Evolutionary conservation across 768 basidiomycete species (phyloP).

Genomic region (Leccinum obscurum): DNA sequence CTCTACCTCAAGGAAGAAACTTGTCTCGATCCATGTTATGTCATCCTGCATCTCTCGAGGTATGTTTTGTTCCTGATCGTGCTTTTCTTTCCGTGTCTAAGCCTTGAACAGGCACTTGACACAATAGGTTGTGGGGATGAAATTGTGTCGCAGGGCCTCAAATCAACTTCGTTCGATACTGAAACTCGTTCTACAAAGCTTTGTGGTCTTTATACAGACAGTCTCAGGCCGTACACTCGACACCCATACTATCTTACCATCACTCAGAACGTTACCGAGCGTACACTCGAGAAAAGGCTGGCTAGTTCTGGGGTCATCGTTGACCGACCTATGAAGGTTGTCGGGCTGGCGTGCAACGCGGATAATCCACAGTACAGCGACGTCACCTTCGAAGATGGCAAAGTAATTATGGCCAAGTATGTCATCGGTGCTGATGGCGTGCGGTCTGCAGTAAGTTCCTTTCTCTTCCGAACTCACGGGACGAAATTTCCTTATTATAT

Average conservation of each 20-base stretch:
- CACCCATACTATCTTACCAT: constrained; percentile 45
- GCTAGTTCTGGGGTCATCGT: constrained; percentile 34
- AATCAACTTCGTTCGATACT: constrained; percentile 27
- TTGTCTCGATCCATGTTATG: constrained; percentile 46
- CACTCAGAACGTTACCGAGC: constrained; percentile 47
- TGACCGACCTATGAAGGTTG: constrained; percentile 39
- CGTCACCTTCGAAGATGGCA: constrained; percentile 50
- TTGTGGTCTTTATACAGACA: constrained; percentile 31
- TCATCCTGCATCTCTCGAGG: constrained; percentile 53
- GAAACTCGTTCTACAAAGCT: constrained; percentile 34
- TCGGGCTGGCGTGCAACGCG: constrained; percentile 35
- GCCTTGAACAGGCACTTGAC: constrained; percentile 45
- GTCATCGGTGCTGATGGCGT: constrained; percentile 55
- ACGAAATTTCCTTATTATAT: neutral
- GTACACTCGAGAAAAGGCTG: constrained; percentile 38
- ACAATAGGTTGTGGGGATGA: constrained; percentile 42
- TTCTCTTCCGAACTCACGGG: neutral
- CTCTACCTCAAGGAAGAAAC: constrained; percentile 29
- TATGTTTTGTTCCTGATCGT: constrained; percentile 17
- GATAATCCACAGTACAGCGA: constrained; percentile 33
- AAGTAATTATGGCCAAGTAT: constrained; percentile 43
- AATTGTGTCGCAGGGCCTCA: constrained; percentile 39
- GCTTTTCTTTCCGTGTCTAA: constrained; percentile 18
- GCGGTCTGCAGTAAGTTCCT: constrained; percentile 40
- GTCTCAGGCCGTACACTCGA: constrained; percentile 41